Base-by-base conservation (phyloP, 2,329 filamentous ascomycete genomes). In the Fusarium torreyae region DNA sequence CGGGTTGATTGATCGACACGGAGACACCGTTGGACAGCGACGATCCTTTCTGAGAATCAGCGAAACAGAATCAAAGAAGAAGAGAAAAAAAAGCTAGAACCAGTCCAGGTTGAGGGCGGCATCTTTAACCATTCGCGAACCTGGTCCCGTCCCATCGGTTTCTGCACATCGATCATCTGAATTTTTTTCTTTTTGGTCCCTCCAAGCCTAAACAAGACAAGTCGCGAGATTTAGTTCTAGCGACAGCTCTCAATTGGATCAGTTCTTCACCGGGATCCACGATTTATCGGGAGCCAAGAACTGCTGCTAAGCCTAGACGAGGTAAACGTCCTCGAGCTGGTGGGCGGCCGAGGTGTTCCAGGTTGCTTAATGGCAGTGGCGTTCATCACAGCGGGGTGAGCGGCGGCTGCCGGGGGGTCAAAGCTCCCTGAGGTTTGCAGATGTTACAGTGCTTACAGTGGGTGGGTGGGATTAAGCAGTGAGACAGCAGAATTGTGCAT, bases 201-300 rank as follows among this genome's bases (percentile, higher is more conserved):
- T 48, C 50, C 56, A 45, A 59, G 17, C 63, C 44, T 17, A 60
- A 69, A 66, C 34, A 57, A 67, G 66, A 24, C 63, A 69, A 60
- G 51, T 57, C 54, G 42, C 17, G 44, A 71, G 46, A 55, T 68
- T 39, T 52, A 65, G 45, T 20, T 44, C 39, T 34, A 31, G 24
- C 17, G 22, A 7, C 11, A 14, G 13, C 6, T 20, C 17, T 13
- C 48, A 6, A 56, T 69, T 68, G 71, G 53, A 42, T 39, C 33
- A 38, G 17, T 17, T 46, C 17, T 31, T 18, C 7, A 33, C 22
- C 8, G n/a, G 55, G 58, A 65, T 55, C 52, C 66, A 72, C 45
- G 57, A 44, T 45, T n/a, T 65, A 46, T 56, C 71, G 61, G 65
- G 62, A 74, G 62, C 70, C 57, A 73, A 74, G 68, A 57, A 43